phyloP scores from a whole-genome alignment of 1,139 yeast genomes.

The Magnusiomyces magnusii region DNA sequence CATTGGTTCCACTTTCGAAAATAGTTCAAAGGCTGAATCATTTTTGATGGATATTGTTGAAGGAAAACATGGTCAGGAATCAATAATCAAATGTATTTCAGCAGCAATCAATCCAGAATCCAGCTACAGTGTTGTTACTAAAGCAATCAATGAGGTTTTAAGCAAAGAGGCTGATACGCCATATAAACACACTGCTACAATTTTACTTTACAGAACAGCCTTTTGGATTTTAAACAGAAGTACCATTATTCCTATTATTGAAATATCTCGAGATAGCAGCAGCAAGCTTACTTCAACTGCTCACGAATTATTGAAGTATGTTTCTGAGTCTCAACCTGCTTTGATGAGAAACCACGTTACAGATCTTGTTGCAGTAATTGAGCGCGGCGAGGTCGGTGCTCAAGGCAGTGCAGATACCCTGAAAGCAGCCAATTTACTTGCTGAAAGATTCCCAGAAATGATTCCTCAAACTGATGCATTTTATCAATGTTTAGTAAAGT shows the following conservation, averaged over 20 bases:
- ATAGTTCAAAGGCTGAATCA: constrained; percentile 42
- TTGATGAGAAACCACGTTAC: constrained; percentile 55
- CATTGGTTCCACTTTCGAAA: constrained; percentile 45
- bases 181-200: constrained; percentile 33
- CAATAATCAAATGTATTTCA: background rate
- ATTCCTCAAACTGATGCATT: constrained; percentile 31
- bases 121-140: constrained; percentile 52
- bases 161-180: constrained; percentile 3
- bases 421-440: constrained; percentile 55
- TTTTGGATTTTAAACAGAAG: constrained; percentile 58
- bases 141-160: constrained; percentile 53
- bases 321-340: constrained; percentile 56
- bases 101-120: constrained; percentile 44
- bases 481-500: constrained; percentile 31
- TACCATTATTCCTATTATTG: constrained; percentile 50
- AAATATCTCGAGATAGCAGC: constrained; percentile 37
- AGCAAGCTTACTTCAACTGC: constrained; percentile 37
- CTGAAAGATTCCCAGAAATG: constrained; percentile 42
- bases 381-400: constrained; percentile 29
- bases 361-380: constrained; percentile 41
- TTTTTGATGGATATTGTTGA: constrained; percentile 8
- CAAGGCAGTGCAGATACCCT: constrained; percentile 38
- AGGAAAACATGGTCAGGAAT: background rate
- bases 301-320: constrained; percentile 48
- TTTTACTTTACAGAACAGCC: constrained; percentile 55